These are phyloP conservation scores for Basipetospora chlamydospora DNA, from an alignment of 2,329 filamentous ascomycete genomes.

Conservation along the genomic window DNA sequence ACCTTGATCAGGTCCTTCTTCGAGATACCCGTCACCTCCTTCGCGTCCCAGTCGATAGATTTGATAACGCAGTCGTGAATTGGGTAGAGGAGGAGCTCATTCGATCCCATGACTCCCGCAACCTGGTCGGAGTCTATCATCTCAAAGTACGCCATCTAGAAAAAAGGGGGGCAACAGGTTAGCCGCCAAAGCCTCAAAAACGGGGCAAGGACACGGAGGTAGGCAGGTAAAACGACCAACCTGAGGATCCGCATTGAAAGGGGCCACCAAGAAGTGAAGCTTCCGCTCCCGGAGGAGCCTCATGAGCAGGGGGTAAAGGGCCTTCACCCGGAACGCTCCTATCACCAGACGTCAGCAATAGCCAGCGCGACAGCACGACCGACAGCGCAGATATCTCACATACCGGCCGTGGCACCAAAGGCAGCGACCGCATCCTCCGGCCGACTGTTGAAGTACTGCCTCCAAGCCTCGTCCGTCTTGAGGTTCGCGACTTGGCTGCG, in stretches of 20 bases:
- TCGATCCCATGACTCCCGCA: constrained; percentile 68
- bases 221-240: constrained; percentile 33
- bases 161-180: constrained; percentile 41
- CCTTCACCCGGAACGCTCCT: constrained; percentile 59
- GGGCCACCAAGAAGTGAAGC: constrained; percentile 67
- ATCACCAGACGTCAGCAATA: constrained; percentile 6
- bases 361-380: not conserved
- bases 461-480: constrained; percentile 71
- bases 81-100: constrained; percentile 75
- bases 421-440: constrained; percentile 68
- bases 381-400: no score
- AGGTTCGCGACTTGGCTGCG: constrained; percentile 50
- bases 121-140: constrained; percentile 51
- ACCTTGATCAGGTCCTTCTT: constrained; percentile 58
- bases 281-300: constrained; percentile 52
- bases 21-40: constrained; percentile 45
- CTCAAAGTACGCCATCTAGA: constrained; percentile 64
- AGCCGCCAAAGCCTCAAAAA: not conserved
- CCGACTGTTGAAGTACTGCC: constrained; percentile 66
- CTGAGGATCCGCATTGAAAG: constrained; percentile 79
- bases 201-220: no score
- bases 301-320: constrained; percentile 66
- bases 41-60: constrained; percentile 52
- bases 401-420: constrained; percentile 71
- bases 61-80: constrained; percentile 61